Evolutionary conservation across 805 yeast species (phyloP).

Genomic region (Metschnikowia aberdeeniae): DNA sequence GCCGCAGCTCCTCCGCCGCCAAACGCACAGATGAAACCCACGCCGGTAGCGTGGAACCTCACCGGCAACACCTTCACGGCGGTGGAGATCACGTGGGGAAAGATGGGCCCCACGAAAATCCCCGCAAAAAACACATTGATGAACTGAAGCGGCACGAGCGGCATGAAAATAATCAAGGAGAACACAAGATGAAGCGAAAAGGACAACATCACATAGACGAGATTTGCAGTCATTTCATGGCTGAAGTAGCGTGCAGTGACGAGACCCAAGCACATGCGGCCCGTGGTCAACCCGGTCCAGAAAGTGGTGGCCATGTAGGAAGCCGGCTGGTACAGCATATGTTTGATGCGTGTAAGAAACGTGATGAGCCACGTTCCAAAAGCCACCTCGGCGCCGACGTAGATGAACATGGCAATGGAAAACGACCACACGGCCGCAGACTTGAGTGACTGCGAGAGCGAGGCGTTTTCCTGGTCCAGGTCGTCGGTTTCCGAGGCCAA

Average conservation of each 20-base stretch:
- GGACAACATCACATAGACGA: conserved; percentile 33
- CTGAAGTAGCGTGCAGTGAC: conserved; percentile 46
- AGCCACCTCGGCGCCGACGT: conserved; percentile 51
- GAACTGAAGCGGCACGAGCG: conserved; percentile 24
- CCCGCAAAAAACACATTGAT: conserved; percentile 41
- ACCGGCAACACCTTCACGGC: conserved; percentile 60
- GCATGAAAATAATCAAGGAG: conserved; percentile 29
- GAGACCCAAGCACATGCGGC: conserved; percentile 48
- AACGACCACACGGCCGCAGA: conserved; percentile 39
- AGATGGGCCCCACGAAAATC: conserved; percentile 49
- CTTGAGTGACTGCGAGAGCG: conserved; percentile 30
- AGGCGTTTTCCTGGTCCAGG: conserved; percentile 9
- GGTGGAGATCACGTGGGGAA: conserved; percentile 66
- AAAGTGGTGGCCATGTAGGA: conserved; percentile 48
- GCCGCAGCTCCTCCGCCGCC: conserved; percentile 86
- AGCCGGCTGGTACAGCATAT: conserved; percentile 31
- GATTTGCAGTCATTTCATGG: conserved; percentile 45
- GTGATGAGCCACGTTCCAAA: conserved; percentile 53
- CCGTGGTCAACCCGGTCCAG: conserved; percentile 50
- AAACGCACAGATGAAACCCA: conserved; percentile 71
- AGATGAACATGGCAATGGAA: conserved; percentile 41
- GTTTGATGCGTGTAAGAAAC: conserved; percentile 39
- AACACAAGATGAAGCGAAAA: conserved; percentile 27
- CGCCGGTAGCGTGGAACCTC: conserved; percentile 56
- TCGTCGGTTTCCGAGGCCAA: conserved; percentile 11